phyloP scores from a whole-genome alignment of 345 rosid genomes.

The Melaleuca alternifolia region DNA sequence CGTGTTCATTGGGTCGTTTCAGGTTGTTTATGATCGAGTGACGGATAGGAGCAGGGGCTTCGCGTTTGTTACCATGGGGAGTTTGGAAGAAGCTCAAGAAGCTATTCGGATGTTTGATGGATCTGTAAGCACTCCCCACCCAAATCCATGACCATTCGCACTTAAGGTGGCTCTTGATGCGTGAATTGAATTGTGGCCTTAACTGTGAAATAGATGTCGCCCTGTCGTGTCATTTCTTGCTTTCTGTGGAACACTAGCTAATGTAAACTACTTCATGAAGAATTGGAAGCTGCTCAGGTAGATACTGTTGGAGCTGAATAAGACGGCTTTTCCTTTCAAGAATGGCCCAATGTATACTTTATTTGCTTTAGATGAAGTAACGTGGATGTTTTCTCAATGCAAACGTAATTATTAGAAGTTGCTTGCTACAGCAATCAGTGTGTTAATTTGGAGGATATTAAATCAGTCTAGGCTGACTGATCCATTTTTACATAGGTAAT shows the following conservation, averaged over 20 bases:
- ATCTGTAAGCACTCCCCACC: slow-evolving; percentile 42
- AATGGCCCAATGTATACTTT: neutral
- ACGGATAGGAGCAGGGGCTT: slow-evolving; percentile 98
- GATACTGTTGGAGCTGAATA: neutral
- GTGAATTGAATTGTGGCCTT: neutral
- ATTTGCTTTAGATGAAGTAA: neutral
- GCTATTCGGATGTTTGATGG: slow-evolving; percentile 75
- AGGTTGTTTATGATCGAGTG: slow-evolving; percentile 76
- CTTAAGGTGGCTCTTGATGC: neutral
- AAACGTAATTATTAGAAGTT: neutral
- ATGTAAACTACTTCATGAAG: neutral
- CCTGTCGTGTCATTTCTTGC: neutral
- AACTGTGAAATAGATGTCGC: neutral
- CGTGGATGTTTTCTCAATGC: neutral
- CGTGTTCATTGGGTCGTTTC: neutral
- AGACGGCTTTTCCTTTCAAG: neutral
- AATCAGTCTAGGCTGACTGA: neutral
- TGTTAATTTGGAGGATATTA: neutral
- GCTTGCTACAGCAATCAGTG: neutral
- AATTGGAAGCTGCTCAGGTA: neutral
- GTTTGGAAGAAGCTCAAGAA: slow-evolving; percentile 65
- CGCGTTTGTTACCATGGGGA: slow-evolving; percentile 77
- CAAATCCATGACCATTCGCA: neutral
- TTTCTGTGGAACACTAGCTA: neutral
- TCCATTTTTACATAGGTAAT: neutral